phyloP scores from a whole-genome alignment of 805 yeast genomes.

The Saccharomycopsis oosterbeekiorum region DNA sequence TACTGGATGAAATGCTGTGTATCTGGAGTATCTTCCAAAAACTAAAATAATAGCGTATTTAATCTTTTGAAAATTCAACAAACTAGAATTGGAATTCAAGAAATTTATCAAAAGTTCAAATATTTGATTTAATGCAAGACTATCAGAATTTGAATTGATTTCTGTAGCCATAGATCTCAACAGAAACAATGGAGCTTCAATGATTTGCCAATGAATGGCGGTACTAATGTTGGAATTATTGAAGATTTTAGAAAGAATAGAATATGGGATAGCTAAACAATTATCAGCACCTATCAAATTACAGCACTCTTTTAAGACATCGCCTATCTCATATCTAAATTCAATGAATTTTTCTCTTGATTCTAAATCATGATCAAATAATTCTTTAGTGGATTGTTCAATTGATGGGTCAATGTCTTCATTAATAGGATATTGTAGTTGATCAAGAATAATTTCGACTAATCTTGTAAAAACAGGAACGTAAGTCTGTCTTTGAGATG shows the following conservation, averaged over 20 bases:
- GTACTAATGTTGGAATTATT: not conserved
- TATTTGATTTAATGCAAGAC: conserved; percentile 60
- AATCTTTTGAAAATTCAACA: conserved; percentile 35
- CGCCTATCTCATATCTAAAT: conserved; percentile 95
- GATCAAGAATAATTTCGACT: conserved; percentile 51
- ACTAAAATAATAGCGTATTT: conserved; percentile 91
- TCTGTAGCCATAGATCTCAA: conserved; percentile 93
- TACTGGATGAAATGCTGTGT: conserved; percentile 75
- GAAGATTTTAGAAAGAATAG: not conserved
- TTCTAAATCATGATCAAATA: conserved; percentile 63
- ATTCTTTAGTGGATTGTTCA: conserved; percentile 24
- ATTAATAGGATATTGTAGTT: conserved; percentile 63
- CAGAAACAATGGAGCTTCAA: conserved; percentile 85
- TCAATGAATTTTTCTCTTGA: conserved; percentile 88
- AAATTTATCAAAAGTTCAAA: conserved; percentile 40
- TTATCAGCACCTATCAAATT: conserved; percentile 71
- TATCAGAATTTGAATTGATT: conserved; percentile 53
- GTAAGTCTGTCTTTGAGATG: conserved; percentile 29
- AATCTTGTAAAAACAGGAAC: conserved; percentile 48
- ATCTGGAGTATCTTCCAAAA: conserved; percentile 90
- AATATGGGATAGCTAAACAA: conserved; percentile 63
- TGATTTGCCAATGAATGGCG: conserved; percentile 60
- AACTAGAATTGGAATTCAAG: conserved; percentile 57
- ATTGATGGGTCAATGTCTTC: conserved; percentile 17
- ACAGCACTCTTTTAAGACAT: conserved; percentile 92